Conservation (phyloP, 2,329 filamentous ascomycete genomes). For the Botrytis fabae region DNA sequence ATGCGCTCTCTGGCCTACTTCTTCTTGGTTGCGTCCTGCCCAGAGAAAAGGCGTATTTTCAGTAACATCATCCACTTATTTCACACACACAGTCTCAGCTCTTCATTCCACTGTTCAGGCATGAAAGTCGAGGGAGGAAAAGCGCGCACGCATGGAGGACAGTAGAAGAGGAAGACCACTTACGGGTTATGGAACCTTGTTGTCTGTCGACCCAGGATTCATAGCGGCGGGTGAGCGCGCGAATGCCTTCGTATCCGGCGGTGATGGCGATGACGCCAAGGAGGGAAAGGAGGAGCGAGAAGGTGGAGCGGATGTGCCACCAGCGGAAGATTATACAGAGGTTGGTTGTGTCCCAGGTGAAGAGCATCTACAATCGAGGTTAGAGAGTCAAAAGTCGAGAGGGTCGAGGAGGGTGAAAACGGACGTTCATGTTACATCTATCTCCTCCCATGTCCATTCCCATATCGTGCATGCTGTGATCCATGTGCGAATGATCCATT, state of each 20-base stretch:
- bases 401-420: constrained; percentile 35
- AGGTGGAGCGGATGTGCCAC: constrained; percentile 79
- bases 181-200: constrained; percentile 36
- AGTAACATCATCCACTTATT: constrained; percentile 47
- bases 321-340: constrained; percentile 93
- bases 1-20: constrained; percentile 67
- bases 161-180: constrained; percentile 27
- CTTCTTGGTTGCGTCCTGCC: constrained; percentile 70
- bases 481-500: constrained; percentile 28
- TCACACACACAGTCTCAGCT: constrained; percentile 34
- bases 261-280: constrained; percentile 78
- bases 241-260: constrained; percentile 90
- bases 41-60: constrained; percentile 63
- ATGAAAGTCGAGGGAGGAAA: constrained; percentile 24
- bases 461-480: constrained; percentile 49
- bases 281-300: constrained; percentile 78
- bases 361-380: constrained; percentile 74
- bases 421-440: constrained; percentile 89
- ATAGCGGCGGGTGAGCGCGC: constrained; percentile 74
- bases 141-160: neutral
- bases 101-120: constrained; percentile 25
- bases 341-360: constrained; percentile 91
- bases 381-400: neutral
- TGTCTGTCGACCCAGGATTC: constrained; percentile 52
- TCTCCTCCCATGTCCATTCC: constrained; percentile 52